These are phyloP conservation scores for Sporothrix curviconia DNA, from an alignment of 2,329 filamentous ascomycete species.

Conservation along the genomic window DNA sequence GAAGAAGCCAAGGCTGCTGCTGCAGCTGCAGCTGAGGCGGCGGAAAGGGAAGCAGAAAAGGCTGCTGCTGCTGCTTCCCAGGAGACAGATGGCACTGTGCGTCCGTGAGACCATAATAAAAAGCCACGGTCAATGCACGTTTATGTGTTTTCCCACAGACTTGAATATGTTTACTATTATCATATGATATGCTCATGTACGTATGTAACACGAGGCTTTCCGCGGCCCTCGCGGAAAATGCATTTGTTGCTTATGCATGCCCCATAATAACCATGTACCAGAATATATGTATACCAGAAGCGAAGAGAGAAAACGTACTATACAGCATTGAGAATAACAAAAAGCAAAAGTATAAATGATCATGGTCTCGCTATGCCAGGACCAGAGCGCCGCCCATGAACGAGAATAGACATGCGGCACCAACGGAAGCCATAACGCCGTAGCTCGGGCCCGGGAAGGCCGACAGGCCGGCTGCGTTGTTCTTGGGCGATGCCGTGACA, in stretches of 20 bases:
- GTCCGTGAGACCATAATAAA: neutral
- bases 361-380: too few species aligned
- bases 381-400: constrained; percentile 25
- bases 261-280: too few species aligned
- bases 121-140: neutral
- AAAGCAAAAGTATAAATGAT: too few species aligned
- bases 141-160: neutral
- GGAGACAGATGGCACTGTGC: too few species aligned
- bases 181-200: neutral
- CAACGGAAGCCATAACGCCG: constrained; percentile 19
- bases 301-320: neutral
- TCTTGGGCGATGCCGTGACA: constrained; percentile 10
- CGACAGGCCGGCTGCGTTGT: constrained; percentile 13
- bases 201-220: neutral
- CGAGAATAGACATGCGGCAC: constrained; percentile 22
- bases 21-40: neutral
- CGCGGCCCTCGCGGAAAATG: neutral
- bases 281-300: neutral
- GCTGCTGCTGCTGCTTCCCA: neutral
- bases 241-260: too few species aligned
- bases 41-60: neutral
- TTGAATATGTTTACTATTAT: neutral
- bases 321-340: neutral
- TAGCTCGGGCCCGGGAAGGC: constrained; percentile 10
- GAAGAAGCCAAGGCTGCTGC: constrained; percentile 8